Conservation (phyloP, 371 early-diverging fungal species). For the Syncephalastrum contaminatum region DNA sequence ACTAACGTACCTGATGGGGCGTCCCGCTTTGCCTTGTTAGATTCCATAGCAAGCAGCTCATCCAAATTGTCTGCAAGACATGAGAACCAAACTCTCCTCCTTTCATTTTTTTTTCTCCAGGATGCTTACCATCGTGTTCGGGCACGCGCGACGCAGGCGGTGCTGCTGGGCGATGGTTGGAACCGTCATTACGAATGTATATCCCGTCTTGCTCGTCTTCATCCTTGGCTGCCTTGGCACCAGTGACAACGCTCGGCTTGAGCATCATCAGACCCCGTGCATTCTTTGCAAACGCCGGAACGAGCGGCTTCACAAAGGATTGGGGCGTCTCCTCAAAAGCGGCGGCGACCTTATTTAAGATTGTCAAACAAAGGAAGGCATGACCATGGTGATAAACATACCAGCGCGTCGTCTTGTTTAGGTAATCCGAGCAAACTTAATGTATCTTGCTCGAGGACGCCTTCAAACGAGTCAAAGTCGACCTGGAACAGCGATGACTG, state of each 20-base stretch:
- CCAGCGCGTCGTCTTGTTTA: slow-evolving; percentile 27
- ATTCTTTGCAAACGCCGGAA: slow-evolving; percentile 41
- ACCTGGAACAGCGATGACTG: slow-evolving; percentile 30
- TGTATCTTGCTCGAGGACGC: slow-evolving; percentile 21
- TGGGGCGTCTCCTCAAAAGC: slow-evolving; percentile 25
- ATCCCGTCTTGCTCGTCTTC: slow-evolving; percentile 29
- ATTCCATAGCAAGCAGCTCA: slow-evolving; percentile 17
- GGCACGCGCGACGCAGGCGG: neutral
- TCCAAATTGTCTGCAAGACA: slow-evolving; percentile 12
- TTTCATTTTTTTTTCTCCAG: too few species aligned
- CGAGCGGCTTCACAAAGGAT: slow-evolving; percentile 34
- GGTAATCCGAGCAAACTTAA: slow-evolving; percentile 20
- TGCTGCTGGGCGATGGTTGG: slow-evolving; percentile 17
- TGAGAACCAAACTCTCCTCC: too few species aligned
- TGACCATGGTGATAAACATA: slow-evolving; percentile 8
- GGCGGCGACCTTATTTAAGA: slow-evolving; percentile 18
- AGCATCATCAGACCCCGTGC: slow-evolving; percentile 38
- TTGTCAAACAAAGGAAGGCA: too few species aligned
- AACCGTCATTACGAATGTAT: slow-evolving; percentile 36
- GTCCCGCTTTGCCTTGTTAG: neutral
- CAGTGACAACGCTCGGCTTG: slow-evolving; percentile 23
- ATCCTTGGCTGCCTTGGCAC: slow-evolving; percentile 12
- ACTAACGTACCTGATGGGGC: slow-evolving; percentile 1
- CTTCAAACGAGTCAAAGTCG: slow-evolving; percentile 31
- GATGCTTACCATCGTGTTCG: slow-evolving; percentile 5